phyloP scores from a whole-genome alignment of 768 basidiomycete species.

The Lanmaoa pseudosensibilis region DNA sequence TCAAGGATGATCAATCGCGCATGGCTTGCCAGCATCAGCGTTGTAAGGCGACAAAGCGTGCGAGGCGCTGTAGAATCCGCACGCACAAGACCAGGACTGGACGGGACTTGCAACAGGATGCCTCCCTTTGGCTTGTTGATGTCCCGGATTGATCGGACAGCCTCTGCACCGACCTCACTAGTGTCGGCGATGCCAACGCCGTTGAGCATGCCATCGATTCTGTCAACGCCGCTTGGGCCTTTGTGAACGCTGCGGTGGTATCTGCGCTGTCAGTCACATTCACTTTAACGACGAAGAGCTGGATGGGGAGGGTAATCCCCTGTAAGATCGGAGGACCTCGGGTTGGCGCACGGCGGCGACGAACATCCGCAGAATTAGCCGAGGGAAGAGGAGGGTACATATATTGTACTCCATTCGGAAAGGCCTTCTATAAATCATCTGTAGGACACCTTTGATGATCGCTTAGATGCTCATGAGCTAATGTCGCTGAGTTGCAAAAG shows the following conservation, averaged over 20 bases:
- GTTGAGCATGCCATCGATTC: background rate
- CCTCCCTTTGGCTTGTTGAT: background rate
- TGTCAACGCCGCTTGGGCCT: background rate
- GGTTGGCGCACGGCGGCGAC: constrained; percentile 42
- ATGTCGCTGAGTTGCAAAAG: background rate
- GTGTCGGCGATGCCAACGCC: background rate
- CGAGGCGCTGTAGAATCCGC: background rate
- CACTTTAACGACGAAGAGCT: background rate
- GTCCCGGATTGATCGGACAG: background rate
- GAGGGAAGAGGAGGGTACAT: background rate
- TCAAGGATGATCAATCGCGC: background rate
- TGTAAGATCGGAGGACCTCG: constrained; percentile 8
- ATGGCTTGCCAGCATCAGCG: background rate
- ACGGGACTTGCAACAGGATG: background rate
- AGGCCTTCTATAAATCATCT: background rate
- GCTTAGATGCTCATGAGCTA: background rate
- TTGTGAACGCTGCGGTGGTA: background rate
- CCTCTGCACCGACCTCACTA: background rate
- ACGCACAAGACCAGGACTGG: background rate
- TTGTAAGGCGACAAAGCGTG: background rate
- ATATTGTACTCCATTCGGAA: background rate
- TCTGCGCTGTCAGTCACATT: background rate
- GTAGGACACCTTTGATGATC: background rate
- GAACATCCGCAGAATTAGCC: background rate
- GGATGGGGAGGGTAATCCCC: background rate